Percentiles rank a stretch among this genome's conserved stretches.
phyloP scores from a whole-genome alignment of 257 asterid genomes.

The Solanum bulbocastanum region DNA sequence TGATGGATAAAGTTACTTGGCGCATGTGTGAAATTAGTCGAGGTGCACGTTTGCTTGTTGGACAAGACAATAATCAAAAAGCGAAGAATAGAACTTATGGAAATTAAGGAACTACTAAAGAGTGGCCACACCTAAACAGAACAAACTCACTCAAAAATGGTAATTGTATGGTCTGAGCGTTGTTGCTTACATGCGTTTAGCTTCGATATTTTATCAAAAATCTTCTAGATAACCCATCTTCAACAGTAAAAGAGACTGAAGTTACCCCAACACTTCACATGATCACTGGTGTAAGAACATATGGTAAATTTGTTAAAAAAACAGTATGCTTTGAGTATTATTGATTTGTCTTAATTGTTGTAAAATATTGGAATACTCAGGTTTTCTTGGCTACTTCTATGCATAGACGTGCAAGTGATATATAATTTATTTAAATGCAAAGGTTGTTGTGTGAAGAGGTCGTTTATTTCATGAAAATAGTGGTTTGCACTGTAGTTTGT shows the following conservation, averaged over 20 bases:
- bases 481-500: no score
- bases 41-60: not conserved
- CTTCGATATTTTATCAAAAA: not conserved
- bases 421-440: not conserved
- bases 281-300: not conserved
- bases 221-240: not conserved
- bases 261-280: not conserved
- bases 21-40: not conserved
- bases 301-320: not conserved
- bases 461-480: no score
- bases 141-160: not conserved
- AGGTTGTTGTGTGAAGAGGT: no score
- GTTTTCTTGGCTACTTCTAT: not conserved
- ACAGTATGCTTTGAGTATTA: not conserved
- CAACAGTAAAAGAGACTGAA: not conserved
- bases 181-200: not conserved
- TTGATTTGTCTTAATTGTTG: not conserved
- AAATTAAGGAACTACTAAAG: not conserved
- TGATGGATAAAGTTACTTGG: no score
- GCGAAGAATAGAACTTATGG: not conserved
- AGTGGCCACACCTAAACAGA: not conserved
- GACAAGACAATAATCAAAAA: not conserved
- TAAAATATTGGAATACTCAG: not conserved
- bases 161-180: not conserved
- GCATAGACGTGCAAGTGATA: not conserved